Evolutionary conservation across 805 yeast species (phyloP), one percentile per base, ranked within the genome.

Genomic region (Suhomyces sp.): DNA sequence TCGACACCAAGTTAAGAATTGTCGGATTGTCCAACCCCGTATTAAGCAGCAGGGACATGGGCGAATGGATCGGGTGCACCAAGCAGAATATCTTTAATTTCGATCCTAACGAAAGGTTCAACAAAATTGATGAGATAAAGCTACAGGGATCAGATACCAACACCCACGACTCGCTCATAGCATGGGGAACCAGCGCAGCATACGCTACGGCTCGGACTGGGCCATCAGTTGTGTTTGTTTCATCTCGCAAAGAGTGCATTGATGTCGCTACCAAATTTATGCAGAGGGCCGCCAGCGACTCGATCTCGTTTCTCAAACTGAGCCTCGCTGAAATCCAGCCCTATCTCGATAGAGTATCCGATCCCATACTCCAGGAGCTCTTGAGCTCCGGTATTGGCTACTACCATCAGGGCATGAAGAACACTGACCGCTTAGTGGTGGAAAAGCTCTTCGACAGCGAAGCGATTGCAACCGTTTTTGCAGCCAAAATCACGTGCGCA

Each of bases 31-130:
- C 88, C 0, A 76, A 83, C 0, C 82, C 96, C 1, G 65, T 93
- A 39, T 83, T 94, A 0, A 87, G 85, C 61, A 88, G 87, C 3
- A 76, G 82, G 48, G 97, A 89, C 57, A 68, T 92, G 52, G 93
- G 88, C 1, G 89, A 86, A 49, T 94, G 98, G 97, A 67, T 94
- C 25, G 96, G 94, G 2, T 85, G 87, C 22, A 59, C 77, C 1
- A 85, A 83, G 59, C 71, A 67, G 19, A 75, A 82, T 46, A 75
- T 85, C 5, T 89, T 76, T 72, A 91, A 90, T 60, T 91, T 87
- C 63, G 78, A 83, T 15, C 84, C 96, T 0, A 72, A 72, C 47
- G 85, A 83, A 43, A 73, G 93, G 51, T 70, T 73, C 7, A 63
- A 70, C 43, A 83, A 87, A 3, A 59, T 89, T 12, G 81, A 79